Evolutionary conservation across 345 rosid genomes (phyloP).

Genomic region (Psidium friedrichsthalianum): DNA sequence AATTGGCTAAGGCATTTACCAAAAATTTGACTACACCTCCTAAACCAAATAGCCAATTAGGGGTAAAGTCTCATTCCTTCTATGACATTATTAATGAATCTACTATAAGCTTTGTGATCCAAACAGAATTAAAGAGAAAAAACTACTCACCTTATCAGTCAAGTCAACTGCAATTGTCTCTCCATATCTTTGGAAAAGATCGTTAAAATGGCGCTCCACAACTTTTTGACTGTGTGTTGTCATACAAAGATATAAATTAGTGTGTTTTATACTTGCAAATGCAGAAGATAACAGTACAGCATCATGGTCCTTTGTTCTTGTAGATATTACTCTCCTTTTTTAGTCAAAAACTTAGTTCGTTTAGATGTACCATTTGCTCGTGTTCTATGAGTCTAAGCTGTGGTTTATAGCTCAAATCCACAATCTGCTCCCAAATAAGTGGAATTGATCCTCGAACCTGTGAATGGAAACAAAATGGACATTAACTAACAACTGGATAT

Average conservation of each 20-base stretch:
- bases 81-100: background rate
- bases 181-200: constrained; percentile 86
- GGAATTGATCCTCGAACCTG: constrained; percentile 97
- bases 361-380: constrained; percentile 49
- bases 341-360: background rate
- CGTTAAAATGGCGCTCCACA: constrained; percentile 81
- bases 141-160: constrained; percentile 55
- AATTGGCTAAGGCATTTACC: background rate
- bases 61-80: background rate
- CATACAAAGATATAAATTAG: background rate
- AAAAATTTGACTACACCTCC: background rate
- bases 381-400: constrained; percentile 50
- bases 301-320: background rate
- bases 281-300: background rate
- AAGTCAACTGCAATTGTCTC: constrained; percentile 61
- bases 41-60: background rate
- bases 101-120: background rate
- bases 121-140: constrained; percentile 2
- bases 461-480: constrained; percentile 1
- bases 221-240: constrained; percentile 46
- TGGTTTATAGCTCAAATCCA: constrained; percentile 95
- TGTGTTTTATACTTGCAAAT: constrained; percentile 1
- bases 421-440: constrained; percentile 98
- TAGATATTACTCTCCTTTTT: background rate
- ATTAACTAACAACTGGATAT: background rate